Evolutionary conservation across 2,329 filamentous ascomycete genomes (phyloP).

Genomic region (Fusarium sp.): DNA sequence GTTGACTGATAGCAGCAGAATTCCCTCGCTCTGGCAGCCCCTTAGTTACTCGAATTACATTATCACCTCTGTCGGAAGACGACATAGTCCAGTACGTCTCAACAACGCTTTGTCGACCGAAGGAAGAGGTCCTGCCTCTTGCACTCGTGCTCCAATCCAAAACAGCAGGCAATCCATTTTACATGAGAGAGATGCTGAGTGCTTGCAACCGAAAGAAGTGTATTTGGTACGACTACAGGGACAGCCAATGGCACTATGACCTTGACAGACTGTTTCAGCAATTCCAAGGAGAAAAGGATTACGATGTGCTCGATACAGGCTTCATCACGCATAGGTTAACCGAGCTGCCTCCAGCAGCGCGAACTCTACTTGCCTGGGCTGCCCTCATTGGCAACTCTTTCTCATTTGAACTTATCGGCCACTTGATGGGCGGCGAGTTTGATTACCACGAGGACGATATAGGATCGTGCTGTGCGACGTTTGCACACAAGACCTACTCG

Average conservation of each 20-base stretch:
- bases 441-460: conserved; percentile 64
- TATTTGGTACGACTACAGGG: conserved; percentile 89
- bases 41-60: conserved; percentile 72
- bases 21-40: conserved; percentile 58
- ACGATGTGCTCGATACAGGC: conserved; percentile 80
- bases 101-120: conserved; percentile 77
- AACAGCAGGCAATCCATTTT: conserved; percentile 88
- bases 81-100: conserved; percentile 86
- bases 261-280: conserved; percentile 86
- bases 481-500: conserved; percentile 55
- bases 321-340: conserved; percentile 82
- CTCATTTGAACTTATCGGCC: conserved; percentile 82
- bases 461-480: conserved; percentile 35
- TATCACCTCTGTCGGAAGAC: conserved; percentile 77
- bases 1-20: conserved; percentile 50
- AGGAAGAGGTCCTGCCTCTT: conserved; percentile 77
- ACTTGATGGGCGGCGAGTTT: conserved; percentile 79
- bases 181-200: conserved; percentile 89
- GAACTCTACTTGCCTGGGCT: conserved; percentile 85
- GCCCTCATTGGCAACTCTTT: conserved; percentile 84
- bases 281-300: conserved; percentile 80
- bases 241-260: conserved; percentile 84
- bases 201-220: conserved; percentile 86
- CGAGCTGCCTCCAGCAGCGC: conserved; percentile 77
- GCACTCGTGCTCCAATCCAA: conserved; percentile 89